Percentiles rank a stretch among this genome's conserved stretches.
Conservation (phyloP, 2,329 filamentous ascomycete species). For the Graphiopsis chlorocephala region DNA sequence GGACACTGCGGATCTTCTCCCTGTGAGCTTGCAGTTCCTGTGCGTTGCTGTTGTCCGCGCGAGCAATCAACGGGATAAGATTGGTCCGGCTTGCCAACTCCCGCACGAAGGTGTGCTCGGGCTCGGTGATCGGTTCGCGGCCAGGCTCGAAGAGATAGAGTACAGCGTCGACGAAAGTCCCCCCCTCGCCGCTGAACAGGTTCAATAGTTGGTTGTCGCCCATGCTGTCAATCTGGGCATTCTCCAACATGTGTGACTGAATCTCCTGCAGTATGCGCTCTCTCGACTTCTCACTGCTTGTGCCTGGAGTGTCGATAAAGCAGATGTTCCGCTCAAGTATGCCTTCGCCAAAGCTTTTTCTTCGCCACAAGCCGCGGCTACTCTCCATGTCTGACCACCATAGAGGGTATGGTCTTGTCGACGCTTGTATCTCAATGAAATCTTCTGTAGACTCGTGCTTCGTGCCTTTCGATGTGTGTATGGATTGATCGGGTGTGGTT, state of each 20-base stretch:
- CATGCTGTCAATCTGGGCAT: conserved; percentile 57
- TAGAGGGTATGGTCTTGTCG: conserved; percentile 65
- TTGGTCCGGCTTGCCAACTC: conserved; percentile 70
- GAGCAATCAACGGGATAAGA: conserved; percentile 77
- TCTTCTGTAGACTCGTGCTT: conserved; percentile 17
- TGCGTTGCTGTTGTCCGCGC: conserved; percentile 59
- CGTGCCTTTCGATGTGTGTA: conserved; percentile 13
- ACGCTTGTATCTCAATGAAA: conserved; percentile 44
- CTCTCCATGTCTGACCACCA: conserved; percentile 86
- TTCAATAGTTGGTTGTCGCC: conserved; percentile 72
- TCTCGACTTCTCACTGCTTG: conserved; percentile 57
- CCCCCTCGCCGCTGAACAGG: conserved; percentile 77
- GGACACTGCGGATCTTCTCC: background rate
- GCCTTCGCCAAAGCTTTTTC: conserved; percentile 70
- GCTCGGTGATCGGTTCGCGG: conserved; percentile 2
- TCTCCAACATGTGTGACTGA: conserved; percentile 7
- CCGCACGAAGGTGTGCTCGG: conserved; percentile 24
- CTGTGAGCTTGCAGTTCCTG: background rate
- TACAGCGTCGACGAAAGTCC: conserved; percentile 78
- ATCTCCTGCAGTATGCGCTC: conserved; percentile 42
- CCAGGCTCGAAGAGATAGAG: conserved; percentile 76
- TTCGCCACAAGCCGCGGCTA: conserved; percentile 56
- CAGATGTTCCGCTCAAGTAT: conserved; percentile 89
- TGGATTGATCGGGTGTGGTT: conserved; percentile 37
- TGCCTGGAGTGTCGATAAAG: conserved; percentile 82